Evolutionary conservation across 257 asterid species (phyloP).

Genomic region (Rubia yunnanensis): DNA sequence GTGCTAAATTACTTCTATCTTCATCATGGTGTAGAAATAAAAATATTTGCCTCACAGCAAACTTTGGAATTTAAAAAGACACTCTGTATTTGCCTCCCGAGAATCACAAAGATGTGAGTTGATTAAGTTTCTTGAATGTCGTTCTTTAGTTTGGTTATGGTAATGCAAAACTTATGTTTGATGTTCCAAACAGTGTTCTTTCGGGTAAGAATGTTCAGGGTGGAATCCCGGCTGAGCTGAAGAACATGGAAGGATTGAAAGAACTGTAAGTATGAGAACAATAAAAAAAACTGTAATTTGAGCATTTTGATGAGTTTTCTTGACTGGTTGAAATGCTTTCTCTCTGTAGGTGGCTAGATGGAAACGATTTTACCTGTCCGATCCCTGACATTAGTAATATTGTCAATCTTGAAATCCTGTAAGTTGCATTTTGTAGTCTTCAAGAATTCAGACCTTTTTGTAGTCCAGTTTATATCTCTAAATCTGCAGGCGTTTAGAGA

Average conservation of each 20-base stretch:
- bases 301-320: constrained; percentile 1
- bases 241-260: constrained; percentile 65
- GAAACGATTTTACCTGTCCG: constrained; percentile 51
- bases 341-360: constrained; percentile 71
- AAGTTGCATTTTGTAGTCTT: constrained; percentile 22
- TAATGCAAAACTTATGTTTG: neutral
- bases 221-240: constrained; percentile 58
- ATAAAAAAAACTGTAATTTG: neutral
- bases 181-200: constrained; percentile 47
- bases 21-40: neutral
- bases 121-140: neutral
- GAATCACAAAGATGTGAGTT: constrained; percentile 74
- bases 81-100: constrained; percentile 39
- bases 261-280: constrained; percentile 57
- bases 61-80: neutral
- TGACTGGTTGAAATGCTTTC: constrained; percentile 6
- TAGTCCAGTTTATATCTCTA: neutral
- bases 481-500: constrained; percentile 82
- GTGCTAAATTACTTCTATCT: neutral
- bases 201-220: constrained; percentile 70
- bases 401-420: constrained; percentile 66
- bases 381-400: constrained; percentile 81
- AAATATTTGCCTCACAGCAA: neutral
- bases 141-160: neutral
- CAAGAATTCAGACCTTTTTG: neutral